Base-by-base conservation (phyloP, 768 basidiomycete species). In the Mycena pura region DNA sequence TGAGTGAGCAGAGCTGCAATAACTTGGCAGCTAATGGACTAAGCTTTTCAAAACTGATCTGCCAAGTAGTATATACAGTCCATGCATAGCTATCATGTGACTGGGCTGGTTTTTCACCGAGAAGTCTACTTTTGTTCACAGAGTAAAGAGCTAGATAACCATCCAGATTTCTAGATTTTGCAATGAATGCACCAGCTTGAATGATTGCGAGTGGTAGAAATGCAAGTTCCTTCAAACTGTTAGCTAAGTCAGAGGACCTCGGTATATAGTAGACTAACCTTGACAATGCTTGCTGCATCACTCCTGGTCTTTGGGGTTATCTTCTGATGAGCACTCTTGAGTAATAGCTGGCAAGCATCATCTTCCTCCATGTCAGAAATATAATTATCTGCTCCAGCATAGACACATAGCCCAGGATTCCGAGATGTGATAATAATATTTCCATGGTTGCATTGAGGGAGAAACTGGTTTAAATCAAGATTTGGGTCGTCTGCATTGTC, bases 361-460 rank as follows among this genome's bases (percentile, higher is more conserved):
- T 44, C 19, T 46, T 19, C 21, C 50, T 27, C 53, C 53, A 47
- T 24, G 24, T 43, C 51, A 17, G 46, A 56, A 10, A 56, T 39
- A 15, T 11, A 25, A 5, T 9, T 25, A 24, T 40, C 15, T 24
- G 21, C 19, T 34, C 36, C 55, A n/a, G n/a, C n/a, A 29, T 47
- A 24, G 15, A 41, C 27, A 17, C n/a, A 22, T 11, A 56, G 25
- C 21, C 47, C 55, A 1, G 38, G 46, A 19, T 56, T 55, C 14
- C 61, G 31, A 29, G 53, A 55, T 34, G 61, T 62, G 22, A 62
- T 62, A 13, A 62, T 2, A 19, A 62, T 51, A 21, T 48, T 57
- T 4, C 61, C 61, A 39, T 57, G 55, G 6, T 32, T 32, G 24
- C 59, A 31, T 21, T 17, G 17, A 5, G 60, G 54, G 28, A 62